Evolutionary conservation across 2,329 filamentous ascomycete species (phyloP).

Genomic region (Bimuria novae-zelandiae): DNA sequence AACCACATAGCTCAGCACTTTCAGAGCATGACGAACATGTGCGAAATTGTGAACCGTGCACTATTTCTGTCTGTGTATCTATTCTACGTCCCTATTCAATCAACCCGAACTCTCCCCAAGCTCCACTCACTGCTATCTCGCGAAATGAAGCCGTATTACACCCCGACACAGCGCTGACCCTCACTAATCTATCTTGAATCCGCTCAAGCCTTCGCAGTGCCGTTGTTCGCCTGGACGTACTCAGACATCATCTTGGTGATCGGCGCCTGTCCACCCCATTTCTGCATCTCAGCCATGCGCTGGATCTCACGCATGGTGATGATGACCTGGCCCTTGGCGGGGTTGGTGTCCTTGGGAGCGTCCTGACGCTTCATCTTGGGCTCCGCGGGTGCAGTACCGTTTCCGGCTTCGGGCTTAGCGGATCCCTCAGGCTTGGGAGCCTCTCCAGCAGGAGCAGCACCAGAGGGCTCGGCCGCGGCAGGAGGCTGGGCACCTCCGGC

Average conservation of each 20-base stretch:
- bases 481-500: too few relatives aligned
- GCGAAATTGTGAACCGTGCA: too few relatives aligned
- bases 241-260: conserved; percentile 44
- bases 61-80: too few relatives aligned
- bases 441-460: conserved; percentile 1
- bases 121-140: too few relatives aligned
- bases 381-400: conserved; percentile 17
- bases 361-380: conserved; percentile 21
- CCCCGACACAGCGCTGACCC: neutral
- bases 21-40: too few relatives aligned
- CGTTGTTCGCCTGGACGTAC: conserved; percentile 33
- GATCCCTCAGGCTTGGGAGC: conserved; percentile 5
- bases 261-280: conserved; percentile 36
- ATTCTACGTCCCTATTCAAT: too few relatives aligned
- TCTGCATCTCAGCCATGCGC: conserved; percentile 32
- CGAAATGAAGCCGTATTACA: too few relatives aligned
- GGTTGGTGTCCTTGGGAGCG: conserved; percentile 18
- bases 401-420: conserved; percentile 20
- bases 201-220: neutral
- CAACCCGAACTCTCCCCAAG: too few relatives aligned
- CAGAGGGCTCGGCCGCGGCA: neutral
- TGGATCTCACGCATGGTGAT: conserved; percentile 44
- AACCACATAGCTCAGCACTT: too few relatives aligned
- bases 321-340: conserved; percentile 32
- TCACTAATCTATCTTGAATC: neutral